phyloP scores from a whole-genome alignment of 1,284 basidiomycete species.

The Malassezia psittaci region DNA sequence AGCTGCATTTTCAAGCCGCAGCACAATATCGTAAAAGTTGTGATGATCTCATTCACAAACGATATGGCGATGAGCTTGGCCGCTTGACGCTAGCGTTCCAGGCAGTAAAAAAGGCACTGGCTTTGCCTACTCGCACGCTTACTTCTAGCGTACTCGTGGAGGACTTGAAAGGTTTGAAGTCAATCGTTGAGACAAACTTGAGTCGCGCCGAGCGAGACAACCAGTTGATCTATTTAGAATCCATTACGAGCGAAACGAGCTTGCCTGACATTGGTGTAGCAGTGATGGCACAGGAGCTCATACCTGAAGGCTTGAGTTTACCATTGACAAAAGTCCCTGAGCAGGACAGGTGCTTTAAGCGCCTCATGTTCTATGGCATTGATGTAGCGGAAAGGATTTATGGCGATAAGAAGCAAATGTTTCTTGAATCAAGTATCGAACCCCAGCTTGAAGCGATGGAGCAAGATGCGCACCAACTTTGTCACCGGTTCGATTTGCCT shows the following conservation, averaged over 20 bases:
- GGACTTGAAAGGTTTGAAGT: slow-evolving; percentile 58
- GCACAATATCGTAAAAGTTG: slow-evolving; percentile 79
- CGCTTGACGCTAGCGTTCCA: slow-evolving; percentile 33
- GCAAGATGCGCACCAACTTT: slow-evolving; percentile 54
- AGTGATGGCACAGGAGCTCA: slow-evolving; percentile 59
- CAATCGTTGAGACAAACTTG: slow-evolving; percentile 53
- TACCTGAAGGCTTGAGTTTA: slow-evolving; percentile 55
- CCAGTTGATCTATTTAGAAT: slow-evolving; percentile 86
- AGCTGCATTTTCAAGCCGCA: slow-evolving; percentile 75
- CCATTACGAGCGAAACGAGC: slow-evolving; percentile 64
- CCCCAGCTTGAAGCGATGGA: slow-evolving; percentile 61
- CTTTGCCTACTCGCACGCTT: slow-evolving; percentile 59
- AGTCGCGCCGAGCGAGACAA: slow-evolving; percentile 73
- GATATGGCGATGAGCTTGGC: slow-evolving; percentile 39
- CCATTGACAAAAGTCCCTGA: slow-evolving; percentile 26
- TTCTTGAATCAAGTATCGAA: slow-evolving; percentile 62
- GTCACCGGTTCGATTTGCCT: slow-evolving; percentile 69
- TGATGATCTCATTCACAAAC: slow-evolving; percentile 73
- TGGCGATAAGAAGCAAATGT: slow-evolving; percentile 66
- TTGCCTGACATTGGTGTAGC: slow-evolving; percentile 61
- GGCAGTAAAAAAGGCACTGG: slow-evolving; percentile 63
- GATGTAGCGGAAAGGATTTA: slow-evolving; percentile 82
- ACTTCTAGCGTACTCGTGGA: slow-evolving; percentile 47
- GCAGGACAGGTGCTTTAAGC: slow-evolving; percentile 56
- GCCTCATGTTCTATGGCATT: slow-evolving; percentile 76